Evolutionary conservation across 768 basidiomycete genomes (phyloP).

Genomic region (Trametes gibbosa): DNA sequence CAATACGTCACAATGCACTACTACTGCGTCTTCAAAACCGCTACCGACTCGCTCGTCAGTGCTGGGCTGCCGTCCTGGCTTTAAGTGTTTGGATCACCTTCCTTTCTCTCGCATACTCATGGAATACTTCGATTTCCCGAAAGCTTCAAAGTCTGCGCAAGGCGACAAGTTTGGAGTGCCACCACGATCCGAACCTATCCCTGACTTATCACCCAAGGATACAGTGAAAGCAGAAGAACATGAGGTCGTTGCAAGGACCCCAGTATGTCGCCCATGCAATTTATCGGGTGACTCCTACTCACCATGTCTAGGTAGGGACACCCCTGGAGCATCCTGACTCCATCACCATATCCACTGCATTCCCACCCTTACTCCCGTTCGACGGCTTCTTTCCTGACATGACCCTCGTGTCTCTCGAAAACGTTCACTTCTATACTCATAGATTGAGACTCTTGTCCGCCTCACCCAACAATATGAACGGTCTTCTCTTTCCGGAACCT

Average conservation of each 20-base stretch:
- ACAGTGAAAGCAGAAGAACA: neutral
- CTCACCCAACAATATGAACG: constrained; percentile 63
- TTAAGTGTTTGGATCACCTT: too few species aligned
- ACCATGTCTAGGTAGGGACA: neutral
- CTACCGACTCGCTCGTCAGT: neutral
- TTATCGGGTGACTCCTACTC: neutral
- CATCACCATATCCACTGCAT: constrained; percentile 75
- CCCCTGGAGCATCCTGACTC: neutral
- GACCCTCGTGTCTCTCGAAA: constrained; percentile 64
- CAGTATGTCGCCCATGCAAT: neutral
- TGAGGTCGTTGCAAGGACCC: neutral
- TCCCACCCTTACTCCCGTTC: constrained; percentile 62
- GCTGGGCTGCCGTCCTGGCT: neutral
- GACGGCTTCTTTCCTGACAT: constrained; percentile 53
- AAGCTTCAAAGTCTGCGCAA: too few species aligned
- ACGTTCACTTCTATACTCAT: constrained; percentile 84
- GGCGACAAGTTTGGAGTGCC: too few species aligned
- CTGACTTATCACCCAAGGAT: neutral
- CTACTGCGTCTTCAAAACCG: too few species aligned
- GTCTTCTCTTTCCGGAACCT: constrained; percentile 37
- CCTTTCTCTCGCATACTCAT: neutral
- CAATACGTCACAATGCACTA: neutral
- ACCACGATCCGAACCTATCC: too few species aligned
- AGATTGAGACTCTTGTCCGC: constrained; percentile 48
- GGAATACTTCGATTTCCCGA: constrained; percentile 8